Evolutionary conservation across 257 asterid genomes (phyloP).

Genomic region (Fraxinus quadrangulata): DNA sequence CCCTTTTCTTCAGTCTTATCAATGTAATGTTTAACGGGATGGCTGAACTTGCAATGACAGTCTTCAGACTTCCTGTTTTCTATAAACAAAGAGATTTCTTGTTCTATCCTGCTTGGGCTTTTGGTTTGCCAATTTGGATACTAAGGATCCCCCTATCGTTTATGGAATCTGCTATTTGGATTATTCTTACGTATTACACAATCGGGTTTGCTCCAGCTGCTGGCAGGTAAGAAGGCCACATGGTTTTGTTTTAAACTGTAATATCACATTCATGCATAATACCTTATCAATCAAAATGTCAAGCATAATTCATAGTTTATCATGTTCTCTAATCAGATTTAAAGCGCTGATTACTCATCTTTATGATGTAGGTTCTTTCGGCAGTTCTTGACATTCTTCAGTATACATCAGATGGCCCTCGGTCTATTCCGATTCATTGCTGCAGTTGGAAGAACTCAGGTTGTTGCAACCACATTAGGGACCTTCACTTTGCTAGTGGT

Average conservation of each 20-base stretch:
- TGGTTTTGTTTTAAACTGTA: neutral
- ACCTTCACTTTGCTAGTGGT: conserved; percentile 42
- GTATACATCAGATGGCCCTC: conserved; percentile 49
- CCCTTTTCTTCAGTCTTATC: conserved; percentile 42
- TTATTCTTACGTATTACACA: conserved; percentile 45
- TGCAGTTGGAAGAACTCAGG: conserved; percentile 52
- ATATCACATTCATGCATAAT: neutral
- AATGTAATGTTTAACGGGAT: conserved; percentile 48
- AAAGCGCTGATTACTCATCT: neutral
- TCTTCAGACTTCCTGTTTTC: conserved; percentile 48
- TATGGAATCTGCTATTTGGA: conserved; percentile 42
- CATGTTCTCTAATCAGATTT: neutral
- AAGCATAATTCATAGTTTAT: neutral
- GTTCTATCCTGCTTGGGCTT: conserved; percentile 62
- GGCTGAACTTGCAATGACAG: conserved; percentile 47
- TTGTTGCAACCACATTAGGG: conserved; percentile 45
- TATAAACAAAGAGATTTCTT: conserved; percentile 51
- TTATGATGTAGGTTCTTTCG: conserved; percentile 40
- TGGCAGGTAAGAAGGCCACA: conserved; percentile 30
- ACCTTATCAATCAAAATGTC: neutral
- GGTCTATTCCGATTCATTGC: conserved; percentile 49
- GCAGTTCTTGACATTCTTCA: conserved; percentile 45
- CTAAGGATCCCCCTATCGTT: conserved; percentile 45
- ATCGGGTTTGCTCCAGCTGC: conserved; percentile 55
- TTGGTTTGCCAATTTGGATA: conserved; percentile 44